A percentile compares a stretch with the other conserved stretches of the same genome.
Evolutionary conservation across 73 alveolate genomes (phyloP).

Genomic region (Symbiodinium pilosum): DNA sequence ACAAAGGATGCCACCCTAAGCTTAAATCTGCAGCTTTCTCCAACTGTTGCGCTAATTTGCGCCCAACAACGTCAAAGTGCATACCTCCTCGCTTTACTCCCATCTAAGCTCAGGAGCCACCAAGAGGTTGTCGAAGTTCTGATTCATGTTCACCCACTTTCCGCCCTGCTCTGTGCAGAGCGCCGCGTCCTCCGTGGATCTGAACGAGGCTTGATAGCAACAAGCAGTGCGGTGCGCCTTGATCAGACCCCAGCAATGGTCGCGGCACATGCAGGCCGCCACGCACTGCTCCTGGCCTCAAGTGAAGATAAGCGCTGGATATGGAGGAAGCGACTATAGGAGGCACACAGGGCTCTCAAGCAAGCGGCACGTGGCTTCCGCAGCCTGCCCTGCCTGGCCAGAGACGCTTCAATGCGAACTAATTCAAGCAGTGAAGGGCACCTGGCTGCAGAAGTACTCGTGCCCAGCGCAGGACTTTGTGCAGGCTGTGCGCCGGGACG

Average conservation of each 20-base stretch:
- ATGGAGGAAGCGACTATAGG: too few relatives aligned
- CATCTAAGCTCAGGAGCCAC: conserved; percentile 36
- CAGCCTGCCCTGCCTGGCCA: too few relatives aligned
- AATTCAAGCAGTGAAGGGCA: neutral
- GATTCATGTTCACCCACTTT: conserved; percentile 75
- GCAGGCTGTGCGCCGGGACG: conserved; percentile 19
- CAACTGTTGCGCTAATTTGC: neutral
- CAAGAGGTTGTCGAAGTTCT: conserved; percentile 65
- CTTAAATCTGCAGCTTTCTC: neutral
- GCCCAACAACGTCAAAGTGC: too few relatives aligned
- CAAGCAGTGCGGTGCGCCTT: neutral
- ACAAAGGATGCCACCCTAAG: neutral
- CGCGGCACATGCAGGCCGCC: conserved; percentile 48
- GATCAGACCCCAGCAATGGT: conserved; percentile 63
- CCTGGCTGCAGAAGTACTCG: conserved; percentile 71
- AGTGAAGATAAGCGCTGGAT: neutral
- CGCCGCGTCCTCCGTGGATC: conserved; percentile 38
- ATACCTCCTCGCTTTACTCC: too few relatives aligned
- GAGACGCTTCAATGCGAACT: too few relatives aligned
- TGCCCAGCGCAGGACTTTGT: conserved; percentile 49
- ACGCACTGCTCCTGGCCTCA: conserved; percentile 79
- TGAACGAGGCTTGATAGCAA: neutral
- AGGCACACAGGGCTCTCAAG: neutral
- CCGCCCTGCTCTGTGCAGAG: conserved; percentile 94
- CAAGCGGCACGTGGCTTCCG: too few relatives aligned